Conservation (phyloP, 78 protist species). For the Dictyostelium citrinum region DNA sequence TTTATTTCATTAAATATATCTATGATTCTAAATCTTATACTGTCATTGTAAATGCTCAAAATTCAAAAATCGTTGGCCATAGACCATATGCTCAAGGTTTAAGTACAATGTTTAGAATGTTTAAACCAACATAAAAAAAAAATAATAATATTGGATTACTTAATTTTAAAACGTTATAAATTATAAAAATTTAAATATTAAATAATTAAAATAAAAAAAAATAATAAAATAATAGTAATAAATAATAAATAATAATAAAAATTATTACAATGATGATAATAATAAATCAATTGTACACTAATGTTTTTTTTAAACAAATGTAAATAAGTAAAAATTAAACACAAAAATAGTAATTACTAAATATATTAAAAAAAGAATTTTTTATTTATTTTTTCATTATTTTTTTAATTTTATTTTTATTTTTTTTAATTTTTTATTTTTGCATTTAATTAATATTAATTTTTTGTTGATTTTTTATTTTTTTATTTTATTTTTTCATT, state of each 20-base stretch:
- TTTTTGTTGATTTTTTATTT: not conserved
- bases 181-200: not conserved
- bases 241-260: not conserved
- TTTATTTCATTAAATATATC: conserved; percentile 46
- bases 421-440: not conserved
- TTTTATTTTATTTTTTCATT: not conserved
- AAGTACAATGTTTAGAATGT: conserved; percentile 33
- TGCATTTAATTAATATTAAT: not conserved
- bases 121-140: not conserved
- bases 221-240: not conserved
- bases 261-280: not conserved
- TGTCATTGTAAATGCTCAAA: conserved; percentile 68
- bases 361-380: not conserved
- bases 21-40: conserved; percentile 45
- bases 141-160: not conserved
- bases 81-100: conserved; percentile 68
- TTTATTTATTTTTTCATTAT: not conserved
- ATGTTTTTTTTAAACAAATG: not conserved
- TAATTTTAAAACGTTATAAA: not conserved
- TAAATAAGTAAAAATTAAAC: not conserved
- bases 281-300: not conserved
- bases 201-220: not conserved
- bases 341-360: not conserved
- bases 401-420: not conserved
- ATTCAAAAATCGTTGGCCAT: conserved; percentile 60